Percentiles rank a stretch among this genome's conserved stretches.
phyloP scores from a whole-genome alignment of 2,329 filamentous ascomycete genomes.

The Aspergillus arachidicola region DNA sequence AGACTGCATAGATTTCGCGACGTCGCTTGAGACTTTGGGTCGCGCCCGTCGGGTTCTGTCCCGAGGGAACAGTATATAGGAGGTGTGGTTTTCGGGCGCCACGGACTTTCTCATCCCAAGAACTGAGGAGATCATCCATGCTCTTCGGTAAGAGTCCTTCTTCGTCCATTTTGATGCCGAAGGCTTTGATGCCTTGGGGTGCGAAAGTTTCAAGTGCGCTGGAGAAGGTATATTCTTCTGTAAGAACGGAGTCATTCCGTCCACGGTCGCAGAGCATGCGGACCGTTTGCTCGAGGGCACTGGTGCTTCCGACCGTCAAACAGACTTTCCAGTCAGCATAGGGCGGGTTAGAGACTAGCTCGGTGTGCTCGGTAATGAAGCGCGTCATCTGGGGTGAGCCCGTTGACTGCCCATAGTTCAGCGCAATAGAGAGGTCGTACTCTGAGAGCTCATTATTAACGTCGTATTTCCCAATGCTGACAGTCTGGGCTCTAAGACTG shows the following conservation, averaged over 20 bases:
- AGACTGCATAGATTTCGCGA: not conserved
- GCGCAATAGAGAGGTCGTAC: conserved; percentile 73
- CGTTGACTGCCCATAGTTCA: conserved; percentile 83
- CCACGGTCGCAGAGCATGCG: not conserved
- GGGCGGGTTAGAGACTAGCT: conserved; percentile 77
- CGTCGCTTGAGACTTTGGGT: not conserved
- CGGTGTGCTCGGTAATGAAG: conserved; percentile 86
- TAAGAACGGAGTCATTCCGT: not conserved
- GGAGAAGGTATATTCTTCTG: not conserved
- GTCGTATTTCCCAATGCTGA: not conserved
- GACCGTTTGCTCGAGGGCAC: not conserved
- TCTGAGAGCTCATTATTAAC: not conserved
- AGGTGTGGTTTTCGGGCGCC: not conserved
- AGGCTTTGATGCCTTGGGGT: not conserved
- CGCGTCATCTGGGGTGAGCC: conserved; percentile 80
- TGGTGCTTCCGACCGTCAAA: not conserved
- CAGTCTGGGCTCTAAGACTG: not conserved
- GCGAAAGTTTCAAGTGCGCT: not conserved
- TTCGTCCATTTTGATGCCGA: not conserved
- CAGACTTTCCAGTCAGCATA: conserved; percentile 39
- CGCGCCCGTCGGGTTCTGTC: not conserved
- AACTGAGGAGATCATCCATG: not conserved
- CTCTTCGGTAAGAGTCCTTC: not conserved
- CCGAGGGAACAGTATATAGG: not conserved
- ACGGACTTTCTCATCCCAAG: not conserved